Evolutionary conservation across 2,329 filamentous ascomycete species (phyloP).

Genomic region (Verticillium isaacii): DNA sequence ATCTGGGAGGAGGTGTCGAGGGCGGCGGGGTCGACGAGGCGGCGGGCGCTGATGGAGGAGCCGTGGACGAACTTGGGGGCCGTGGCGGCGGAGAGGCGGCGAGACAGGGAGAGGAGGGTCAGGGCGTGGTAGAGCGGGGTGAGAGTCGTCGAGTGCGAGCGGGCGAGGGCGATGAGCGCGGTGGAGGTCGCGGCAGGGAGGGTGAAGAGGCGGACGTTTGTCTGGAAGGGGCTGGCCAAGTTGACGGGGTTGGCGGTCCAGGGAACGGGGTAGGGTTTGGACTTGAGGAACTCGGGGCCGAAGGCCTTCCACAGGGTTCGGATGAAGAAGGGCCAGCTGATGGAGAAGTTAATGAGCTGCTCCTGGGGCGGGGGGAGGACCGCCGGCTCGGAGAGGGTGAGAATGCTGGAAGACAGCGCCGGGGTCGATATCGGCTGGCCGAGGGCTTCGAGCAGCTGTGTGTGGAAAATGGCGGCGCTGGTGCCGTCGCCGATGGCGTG

Average conservation of each 20-base stretch:
- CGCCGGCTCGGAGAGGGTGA: conserved; percentile 24
- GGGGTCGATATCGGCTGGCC: conserved; percentile 13
- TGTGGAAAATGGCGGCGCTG: conserved; percentile 44
- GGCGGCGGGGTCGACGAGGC: conserved; percentile 22
- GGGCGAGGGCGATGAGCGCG: conserved; percentile 31
- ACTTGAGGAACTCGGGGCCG: conserved; percentile 32
- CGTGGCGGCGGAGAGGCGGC: conserved; percentile 25
- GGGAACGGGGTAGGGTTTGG: conserved; percentile 13
- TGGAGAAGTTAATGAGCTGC: conserved; percentile 31
- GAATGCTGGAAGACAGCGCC: conserved; percentile 6
- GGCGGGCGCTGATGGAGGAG: conserved; percentile 42
- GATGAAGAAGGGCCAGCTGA: conserved; percentile 35
- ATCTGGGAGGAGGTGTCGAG: conserved; percentile 26
- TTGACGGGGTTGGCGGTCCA: conserved; percentile 35
- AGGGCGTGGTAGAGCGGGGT: conserved; percentile 46
- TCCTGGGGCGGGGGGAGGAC: conserved; percentile 35
- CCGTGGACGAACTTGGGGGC: conserved; percentile 28
- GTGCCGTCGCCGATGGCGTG: conserved; percentile 49
- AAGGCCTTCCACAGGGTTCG: conserved; percentile 33
- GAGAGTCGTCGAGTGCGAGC: conserved; percentile 36
- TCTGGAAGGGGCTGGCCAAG: conserved; percentile 26
- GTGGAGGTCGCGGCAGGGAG: conserved; percentile 22
- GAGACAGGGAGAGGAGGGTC: conserved; percentile 33
- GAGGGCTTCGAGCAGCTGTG: conserved; percentile 37
- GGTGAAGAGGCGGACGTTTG: conserved; percentile 30